Evolutionary conservation across 2,329 filamentous ascomycete species (phyloP).

Genomic region (Malbranchea cinnamomea): DNA sequence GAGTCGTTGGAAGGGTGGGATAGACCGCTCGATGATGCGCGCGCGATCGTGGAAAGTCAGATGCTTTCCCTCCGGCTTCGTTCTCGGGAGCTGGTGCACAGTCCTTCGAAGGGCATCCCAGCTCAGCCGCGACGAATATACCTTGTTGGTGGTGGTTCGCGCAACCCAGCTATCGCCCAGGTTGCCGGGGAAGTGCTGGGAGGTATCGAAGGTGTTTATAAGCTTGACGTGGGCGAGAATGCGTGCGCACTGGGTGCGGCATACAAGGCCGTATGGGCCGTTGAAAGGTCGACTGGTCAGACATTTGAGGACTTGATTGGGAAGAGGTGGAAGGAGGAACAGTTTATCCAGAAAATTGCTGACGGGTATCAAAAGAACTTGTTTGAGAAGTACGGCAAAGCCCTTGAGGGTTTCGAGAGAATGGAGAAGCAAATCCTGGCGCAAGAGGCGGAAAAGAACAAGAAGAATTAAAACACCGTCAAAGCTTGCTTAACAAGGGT

Average conservation of each 20-base stretch:
- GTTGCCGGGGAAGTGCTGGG: slow-evolving; percentile 81
- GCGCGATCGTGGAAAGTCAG: slow-evolving; percentile 87
- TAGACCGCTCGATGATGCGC: slow-evolving; percentile 54
- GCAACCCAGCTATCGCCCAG: slow-evolving; percentile 76
- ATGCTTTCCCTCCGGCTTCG: slow-evolving; percentile 80
- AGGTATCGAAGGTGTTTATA: slow-evolving; percentile 77
- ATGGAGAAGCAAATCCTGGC: slow-evolving; percentile 56
- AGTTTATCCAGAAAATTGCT: slow-evolving; percentile 67
- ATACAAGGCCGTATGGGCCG: slow-evolving; percentile 91
- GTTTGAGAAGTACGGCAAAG: slow-evolving; percentile 64
- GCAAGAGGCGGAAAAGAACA: slow-evolving; percentile 12
- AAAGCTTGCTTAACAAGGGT: too few relatives aligned
- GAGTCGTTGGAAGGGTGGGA: slow-evolving; percentile 40
- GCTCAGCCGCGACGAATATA: slow-evolving; percentile 81
- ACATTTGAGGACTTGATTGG: slow-evolving; percentile 82
- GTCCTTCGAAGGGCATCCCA: slow-evolving; percentile 43
- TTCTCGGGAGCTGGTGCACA: slow-evolving; percentile 57
- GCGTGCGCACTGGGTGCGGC: slow-evolving; percentile 87
- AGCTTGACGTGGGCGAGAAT: slow-evolving; percentile 85
- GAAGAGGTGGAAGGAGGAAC: slow-evolving; percentile 68
- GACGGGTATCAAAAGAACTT: slow-evolving; percentile 61
- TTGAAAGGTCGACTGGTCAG: slow-evolving; percentile 52
- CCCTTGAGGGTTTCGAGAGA: slow-evolving; percentile 59
- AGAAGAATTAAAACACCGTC: neutral
- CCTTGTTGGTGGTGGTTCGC: slow-evolving; percentile 81